Conservation (phyloP, 495 filamentous ascomycete genomes). For the Jackrogersella minutella region DNA sequence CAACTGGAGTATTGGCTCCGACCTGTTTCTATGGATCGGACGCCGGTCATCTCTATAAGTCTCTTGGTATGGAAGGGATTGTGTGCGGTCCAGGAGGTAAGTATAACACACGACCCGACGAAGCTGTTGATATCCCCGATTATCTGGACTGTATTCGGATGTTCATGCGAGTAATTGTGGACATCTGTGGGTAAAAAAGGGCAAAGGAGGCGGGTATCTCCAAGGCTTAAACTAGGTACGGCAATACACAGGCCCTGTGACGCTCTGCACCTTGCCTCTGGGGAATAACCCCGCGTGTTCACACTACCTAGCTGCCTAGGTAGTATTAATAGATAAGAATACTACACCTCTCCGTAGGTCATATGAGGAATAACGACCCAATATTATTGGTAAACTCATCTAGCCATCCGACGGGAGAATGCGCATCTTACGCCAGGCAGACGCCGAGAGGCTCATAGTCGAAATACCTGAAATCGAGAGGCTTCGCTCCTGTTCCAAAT, state of each 20-base stretch:
- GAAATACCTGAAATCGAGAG: conserved; percentile 8
- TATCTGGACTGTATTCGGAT: conserved; percentile 31
- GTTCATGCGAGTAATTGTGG: conserved; percentile 32
- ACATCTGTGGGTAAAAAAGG: conserved; percentile 24
- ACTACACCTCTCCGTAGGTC: neutral
- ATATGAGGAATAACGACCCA: no score
- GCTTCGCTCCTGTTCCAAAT: conserved; percentile 12
- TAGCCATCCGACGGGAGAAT: no score
- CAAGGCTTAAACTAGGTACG: no score
- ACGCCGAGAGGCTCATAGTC: conserved; percentile 25
- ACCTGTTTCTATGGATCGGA: conserved; percentile 30
- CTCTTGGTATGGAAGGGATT: conserved; percentile 28
- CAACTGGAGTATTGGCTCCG: conserved; percentile 22
- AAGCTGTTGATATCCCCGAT: conserved; percentile 30
- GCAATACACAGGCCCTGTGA: no score
- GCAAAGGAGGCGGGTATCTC: conserved; percentile 14
- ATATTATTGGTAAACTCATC: no score
- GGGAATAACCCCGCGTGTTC: neutral
- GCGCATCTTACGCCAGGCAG: conserved; percentile 28
- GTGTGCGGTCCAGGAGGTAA: conserved; percentile 25
- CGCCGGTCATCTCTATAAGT: conserved; percentile 25
- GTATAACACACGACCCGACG: conserved; percentile 29
- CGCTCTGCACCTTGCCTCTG: no score
- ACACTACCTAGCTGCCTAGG: no score
- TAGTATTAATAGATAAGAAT: neutral